phyloP scores from a whole-genome alignment of 306 rosid species.

The Parietaria judaica region DNA sequence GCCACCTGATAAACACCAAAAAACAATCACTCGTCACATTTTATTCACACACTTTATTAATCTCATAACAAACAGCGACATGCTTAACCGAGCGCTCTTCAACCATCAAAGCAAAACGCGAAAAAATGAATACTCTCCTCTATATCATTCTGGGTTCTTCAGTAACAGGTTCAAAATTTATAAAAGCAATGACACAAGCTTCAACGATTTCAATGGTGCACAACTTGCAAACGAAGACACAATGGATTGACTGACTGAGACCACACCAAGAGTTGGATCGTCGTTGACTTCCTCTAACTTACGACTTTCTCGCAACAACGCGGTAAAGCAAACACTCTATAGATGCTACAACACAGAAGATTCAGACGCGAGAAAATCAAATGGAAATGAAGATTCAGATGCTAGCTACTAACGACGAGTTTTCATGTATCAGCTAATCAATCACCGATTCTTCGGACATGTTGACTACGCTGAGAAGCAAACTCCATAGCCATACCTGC shows the following conservation, averaged over 20 bases:
- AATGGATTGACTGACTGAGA: no score
- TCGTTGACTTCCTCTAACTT: no score
- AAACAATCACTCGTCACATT: conserved; percentile 16
- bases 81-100: not conserved
- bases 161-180: no score
- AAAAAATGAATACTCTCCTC: not conserved
- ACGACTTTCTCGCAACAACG: no score
- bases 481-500: not conserved
- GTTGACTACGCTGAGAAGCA: conserved; percentile 1
- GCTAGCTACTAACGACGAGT: not conserved
- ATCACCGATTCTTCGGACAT: not conserved
- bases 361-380: not conserved
- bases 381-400: not conserved
- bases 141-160: not conserved
- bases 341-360: not conserved
- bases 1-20: conserved; percentile 56
- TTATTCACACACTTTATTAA: not conserved
- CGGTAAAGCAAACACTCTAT: no score
- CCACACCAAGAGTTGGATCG: no score
- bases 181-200: no score
- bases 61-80: no score
- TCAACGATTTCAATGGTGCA: no score
- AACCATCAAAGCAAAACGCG: not conserved
- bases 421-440: not conserved
- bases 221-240: no score